Evolutionary conservation across 2,329 filamentous ascomycete species (phyloP).

Genomic region (Sporothrix sp.): DNA sequence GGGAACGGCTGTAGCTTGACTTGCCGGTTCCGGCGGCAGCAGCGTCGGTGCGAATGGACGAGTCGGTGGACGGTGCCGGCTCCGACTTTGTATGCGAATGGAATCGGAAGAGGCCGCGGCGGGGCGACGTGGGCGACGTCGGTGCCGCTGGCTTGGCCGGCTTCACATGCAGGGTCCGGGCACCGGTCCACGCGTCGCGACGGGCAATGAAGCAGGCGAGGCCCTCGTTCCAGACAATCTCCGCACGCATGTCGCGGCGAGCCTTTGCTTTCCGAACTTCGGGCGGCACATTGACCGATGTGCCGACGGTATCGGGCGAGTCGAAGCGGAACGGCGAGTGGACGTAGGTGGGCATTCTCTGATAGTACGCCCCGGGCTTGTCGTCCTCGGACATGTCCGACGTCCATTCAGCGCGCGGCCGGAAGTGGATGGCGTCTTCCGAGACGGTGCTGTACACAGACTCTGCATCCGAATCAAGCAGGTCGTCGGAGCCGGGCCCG

Average conservation of each 20-base stretch:
- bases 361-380: constrained; percentile 20
- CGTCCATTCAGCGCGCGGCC: constrained; percentile 44
- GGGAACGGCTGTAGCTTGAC: not conserved
- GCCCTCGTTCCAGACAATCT: constrained; percentile 71
- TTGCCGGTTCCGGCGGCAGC: not conserved
- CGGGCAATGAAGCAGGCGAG: constrained; percentile 68
- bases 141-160: constrained; percentile 31
- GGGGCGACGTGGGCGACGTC: constrained; percentile 34
- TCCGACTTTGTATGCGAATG: constrained; percentile 24
- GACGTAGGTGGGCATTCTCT: constrained; percentile 13
- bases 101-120: constrained; percentile 42
- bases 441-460: constrained; percentile 50
- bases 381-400: constrained; percentile 48
- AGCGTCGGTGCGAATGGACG: not conserved
- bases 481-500: constrained; percentile 25
- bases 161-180: constrained; percentile 48
- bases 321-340: constrained; percentile 44
- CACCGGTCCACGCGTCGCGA: constrained; percentile 79
- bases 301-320: constrained; percentile 37
- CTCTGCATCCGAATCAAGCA: constrained; percentile 34
- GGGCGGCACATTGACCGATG: constrained; percentile 31
- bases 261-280: constrained; percentile 45
- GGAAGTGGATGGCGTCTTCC: constrained; percentile 42
- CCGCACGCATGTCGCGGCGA: constrained; percentile 49
- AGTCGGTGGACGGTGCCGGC: not conserved